phyloP scores from a whole-genome alignment of 1,139 yeast species.

The Hyphopichia buzzinii region DNA sequence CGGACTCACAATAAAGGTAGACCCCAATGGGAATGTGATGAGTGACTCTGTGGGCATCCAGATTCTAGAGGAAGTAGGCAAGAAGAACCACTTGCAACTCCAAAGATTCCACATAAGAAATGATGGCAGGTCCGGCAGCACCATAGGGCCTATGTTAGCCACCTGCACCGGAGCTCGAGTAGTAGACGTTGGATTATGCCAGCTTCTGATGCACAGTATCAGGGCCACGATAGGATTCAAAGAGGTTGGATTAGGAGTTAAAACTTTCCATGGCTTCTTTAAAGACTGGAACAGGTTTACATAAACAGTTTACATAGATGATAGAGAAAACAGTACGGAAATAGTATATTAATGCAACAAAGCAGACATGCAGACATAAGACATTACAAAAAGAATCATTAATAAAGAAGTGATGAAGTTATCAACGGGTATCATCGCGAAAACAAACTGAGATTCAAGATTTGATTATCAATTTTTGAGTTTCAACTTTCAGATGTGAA shows the following conservation, averaged over 20 bases:
- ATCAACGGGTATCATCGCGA: too few species aligned
- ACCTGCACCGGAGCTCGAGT: conserved; percentile 41
- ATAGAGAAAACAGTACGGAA: background rate
- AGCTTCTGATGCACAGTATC: conserved; percentile 47
- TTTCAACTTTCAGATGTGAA: too few species aligned
- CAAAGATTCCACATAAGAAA: conserved; percentile 47
- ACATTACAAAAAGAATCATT: background rate
- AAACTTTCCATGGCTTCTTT: conserved; percentile 38
- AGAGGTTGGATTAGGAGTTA: conserved; percentile 43
- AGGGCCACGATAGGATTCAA: conserved; percentile 43
- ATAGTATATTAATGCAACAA: background rate
- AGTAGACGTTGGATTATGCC: conserved; percentile 46
- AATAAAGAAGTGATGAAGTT: too few species aligned
- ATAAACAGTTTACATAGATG: too few species aligned
- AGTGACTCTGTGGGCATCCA: conserved; percentile 42
- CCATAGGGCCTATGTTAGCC: conserved; percentile 45
- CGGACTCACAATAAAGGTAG: conserved; percentile 40
- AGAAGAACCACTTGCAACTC: conserved; percentile 23
- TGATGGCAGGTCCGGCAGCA: conserved; percentile 44
- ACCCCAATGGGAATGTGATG: conserved; percentile 42
- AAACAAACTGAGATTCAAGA: too few species aligned
- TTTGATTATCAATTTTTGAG: too few species aligned
- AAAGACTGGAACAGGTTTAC: conserved; percentile 37
- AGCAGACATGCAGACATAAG: background rate
- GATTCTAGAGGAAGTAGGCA: conserved; percentile 31